Percentiles rank a stretch among this genome's conserved stretches.
These are phyloP conservation scores for Neurospora africana DNA, from an alignment of 495 filamentous ascomycete genomes.

Conservation along the genomic window DNA sequence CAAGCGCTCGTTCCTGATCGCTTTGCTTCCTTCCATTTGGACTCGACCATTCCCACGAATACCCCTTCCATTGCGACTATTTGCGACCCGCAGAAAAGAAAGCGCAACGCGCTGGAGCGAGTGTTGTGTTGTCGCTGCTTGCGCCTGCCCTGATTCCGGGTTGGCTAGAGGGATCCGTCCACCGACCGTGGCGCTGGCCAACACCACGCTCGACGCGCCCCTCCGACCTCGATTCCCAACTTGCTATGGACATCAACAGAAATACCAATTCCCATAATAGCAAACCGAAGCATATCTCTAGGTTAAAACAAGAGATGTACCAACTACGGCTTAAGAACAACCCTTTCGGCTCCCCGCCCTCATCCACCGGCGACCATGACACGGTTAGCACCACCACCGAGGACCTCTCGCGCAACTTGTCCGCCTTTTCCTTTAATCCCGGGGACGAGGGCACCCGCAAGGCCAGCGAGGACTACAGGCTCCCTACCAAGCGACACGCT, in stretches of 20 bases:
- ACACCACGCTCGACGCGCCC: constrained; percentile 15
- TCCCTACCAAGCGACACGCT: constrained; percentile 10
- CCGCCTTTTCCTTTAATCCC: constrained; percentile 34
- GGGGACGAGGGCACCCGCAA: constrained; percentile 35
- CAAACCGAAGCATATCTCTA: constrained; percentile 27
- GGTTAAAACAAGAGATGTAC: constrained; percentile 25
- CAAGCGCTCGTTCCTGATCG: background rate
- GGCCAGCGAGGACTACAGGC: constrained; percentile 15
- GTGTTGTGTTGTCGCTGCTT: background rate
- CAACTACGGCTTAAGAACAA: constrained; percentile 27
- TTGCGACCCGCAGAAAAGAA: background rate
- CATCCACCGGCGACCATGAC: constrained; percentile 42
- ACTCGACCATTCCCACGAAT: background rate
- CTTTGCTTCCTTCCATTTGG: background rate
- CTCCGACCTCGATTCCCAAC: constrained; percentile 1
- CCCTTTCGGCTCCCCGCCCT: constrained; percentile 40
- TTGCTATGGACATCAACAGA: constrained; percentile 25
- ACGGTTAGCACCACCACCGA: constrained; percentile 35
- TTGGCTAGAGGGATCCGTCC: background rate
- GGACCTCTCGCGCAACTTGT: constrained; percentile 25
- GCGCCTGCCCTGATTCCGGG: background rate
- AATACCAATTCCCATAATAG: constrained; percentile 13
- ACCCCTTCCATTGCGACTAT: background rate
- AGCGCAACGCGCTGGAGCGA: background rate
- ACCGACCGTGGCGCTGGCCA: background rate